These are phyloP conservation scores for Ustilago sp. DNA, from an alignment of 1,284 basidiomycete species.

Conservation along the genomic window DNA sequence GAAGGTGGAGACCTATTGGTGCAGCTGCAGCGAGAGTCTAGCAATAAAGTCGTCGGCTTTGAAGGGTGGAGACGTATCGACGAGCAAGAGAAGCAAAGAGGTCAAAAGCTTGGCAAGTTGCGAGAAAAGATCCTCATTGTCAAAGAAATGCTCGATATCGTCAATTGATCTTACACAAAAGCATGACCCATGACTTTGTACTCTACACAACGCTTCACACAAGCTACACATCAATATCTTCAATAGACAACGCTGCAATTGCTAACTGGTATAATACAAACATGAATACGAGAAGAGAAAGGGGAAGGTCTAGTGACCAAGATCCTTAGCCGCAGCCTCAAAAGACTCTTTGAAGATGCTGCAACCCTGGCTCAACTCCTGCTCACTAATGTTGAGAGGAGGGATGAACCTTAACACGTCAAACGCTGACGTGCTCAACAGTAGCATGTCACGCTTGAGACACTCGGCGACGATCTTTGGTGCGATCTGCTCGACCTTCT, in stretches of 20 bases:
- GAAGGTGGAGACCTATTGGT: conserved; percentile 24
- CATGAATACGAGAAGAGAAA: too few relatives aligned
- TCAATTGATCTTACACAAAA: conserved; percentile 11
- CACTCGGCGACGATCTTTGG: conserved; percentile 59
- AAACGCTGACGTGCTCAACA: conserved; percentile 63
- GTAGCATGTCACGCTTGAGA: conserved; percentile 60
- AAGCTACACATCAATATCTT: background rate
- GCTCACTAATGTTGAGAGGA: conserved; percentile 61
- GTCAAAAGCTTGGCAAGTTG: conserved; percentile 77
- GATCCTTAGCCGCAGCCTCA: conserved; percentile 40
- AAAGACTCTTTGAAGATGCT: conserved; percentile 59
- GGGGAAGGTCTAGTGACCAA: conserved; percentile 19
- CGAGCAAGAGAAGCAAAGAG: conserved; percentile 76
- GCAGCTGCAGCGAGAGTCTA: conserved; percentile 1
- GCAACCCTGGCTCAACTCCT: conserved; percentile 55
- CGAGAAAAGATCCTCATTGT: conserved; percentile 77
- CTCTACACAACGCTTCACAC: background rate
- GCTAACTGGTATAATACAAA: conserved; percentile 18
- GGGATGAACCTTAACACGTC: conserved; percentile 67
- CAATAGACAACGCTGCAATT: background rate
- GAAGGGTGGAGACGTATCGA: conserved; percentile 79
- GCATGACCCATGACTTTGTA: background rate
- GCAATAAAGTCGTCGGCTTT: conserved; percentile 74
- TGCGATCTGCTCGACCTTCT: conserved; percentile 45
- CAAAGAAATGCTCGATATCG: conserved; percentile 47